Percentiles rank a stretch among this genome's conserved stretches.
Evolutionary conservation across 1,139 yeast species (phyloP).

Genomic region (Candida labiduridarum): DNA sequence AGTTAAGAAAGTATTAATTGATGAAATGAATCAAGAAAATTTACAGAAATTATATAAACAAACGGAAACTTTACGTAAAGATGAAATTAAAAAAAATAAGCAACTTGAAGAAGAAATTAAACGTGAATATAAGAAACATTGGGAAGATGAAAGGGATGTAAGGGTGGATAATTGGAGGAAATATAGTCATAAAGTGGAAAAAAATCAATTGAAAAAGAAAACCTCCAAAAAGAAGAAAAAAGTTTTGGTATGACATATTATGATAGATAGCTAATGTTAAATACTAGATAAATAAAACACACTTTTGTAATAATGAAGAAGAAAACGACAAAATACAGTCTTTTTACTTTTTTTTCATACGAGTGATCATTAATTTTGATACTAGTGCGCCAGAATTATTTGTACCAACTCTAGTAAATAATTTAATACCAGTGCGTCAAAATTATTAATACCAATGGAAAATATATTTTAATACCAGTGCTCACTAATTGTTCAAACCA

Average conservation of each 20-base stretch:
- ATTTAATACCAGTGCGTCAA: too few species aligned
- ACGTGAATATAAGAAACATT: conserved; percentile 46
- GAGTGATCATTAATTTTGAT: too few species aligned
- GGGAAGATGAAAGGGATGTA: conserved; percentile 66
- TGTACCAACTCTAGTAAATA: too few species aligned
- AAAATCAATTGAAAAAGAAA: conserved; percentile 45
- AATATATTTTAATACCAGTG: too few species aligned
- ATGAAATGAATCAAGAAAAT: conserved; percentile 34
- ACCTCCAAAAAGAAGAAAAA: conserved; percentile 28
- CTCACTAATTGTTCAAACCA: too few species aligned
- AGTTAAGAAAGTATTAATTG: conserved; percentile 31
- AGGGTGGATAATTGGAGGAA: conserved; percentile 66
- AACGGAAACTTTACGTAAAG: conserved; percentile 28
- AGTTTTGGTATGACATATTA: conserved; percentile 33
- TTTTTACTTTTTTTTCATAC: too few species aligned
- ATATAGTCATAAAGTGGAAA: conserved; percentile 47
- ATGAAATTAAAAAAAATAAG: conserved; percentile 34
- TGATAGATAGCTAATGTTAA: too few species aligned
- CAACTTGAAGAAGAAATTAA: conserved; percentile 41
- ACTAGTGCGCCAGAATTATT: too few species aligned
- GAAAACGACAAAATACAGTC: too few species aligned
- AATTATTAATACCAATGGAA: too few species aligned
- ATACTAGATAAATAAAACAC: background rate
- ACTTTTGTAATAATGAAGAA: too few species aligned
- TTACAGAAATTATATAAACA: conserved; percentile 37